phyloP scores from a whole-genome alignment of 2,329 filamentous ascomycete species.

The Fusarium zealandicum region DNA sequence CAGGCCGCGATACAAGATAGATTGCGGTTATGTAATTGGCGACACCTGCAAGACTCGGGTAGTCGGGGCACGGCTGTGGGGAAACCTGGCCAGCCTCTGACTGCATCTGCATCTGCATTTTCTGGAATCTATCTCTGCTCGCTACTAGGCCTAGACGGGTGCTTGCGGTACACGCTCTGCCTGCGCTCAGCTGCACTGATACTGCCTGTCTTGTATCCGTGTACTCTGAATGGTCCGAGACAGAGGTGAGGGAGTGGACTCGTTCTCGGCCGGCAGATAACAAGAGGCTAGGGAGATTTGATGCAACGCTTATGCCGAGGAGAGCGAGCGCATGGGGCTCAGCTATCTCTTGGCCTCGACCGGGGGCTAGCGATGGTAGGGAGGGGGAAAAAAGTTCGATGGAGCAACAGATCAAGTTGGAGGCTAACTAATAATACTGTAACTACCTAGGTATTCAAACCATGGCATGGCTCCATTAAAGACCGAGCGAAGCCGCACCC shows the following conservation, averaged over 20 bases:
- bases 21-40: conserved; percentile 34
- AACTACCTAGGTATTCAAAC: too few relatives aligned
- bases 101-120: not conserved
- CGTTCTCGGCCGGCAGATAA: conserved; percentile 21
- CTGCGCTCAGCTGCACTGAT: too few relatives aligned
- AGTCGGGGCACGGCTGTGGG: conserved; percentile 8
- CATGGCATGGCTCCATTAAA: conserved; percentile 29
- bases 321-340: conserved; percentile 11
- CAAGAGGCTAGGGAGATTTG: conserved; percentile 21
- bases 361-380: not conserved
- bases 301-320: conserved; percentile 12
- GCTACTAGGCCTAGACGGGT: not conserved
- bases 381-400: conserved; percentile 15
- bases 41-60: not conserved
- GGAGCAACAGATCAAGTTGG: not conserved
- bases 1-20: conserved; percentile 26
- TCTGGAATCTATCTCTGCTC: conserved; percentile 16
- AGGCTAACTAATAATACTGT: too few relatives aligned
- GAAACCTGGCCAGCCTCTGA: conserved; percentile 25
- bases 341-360: conserved; percentile 14
- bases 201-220: too few relatives aligned
- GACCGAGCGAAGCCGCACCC: conserved; percentile 35
- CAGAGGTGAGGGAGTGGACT: not conserved
- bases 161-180: not conserved
- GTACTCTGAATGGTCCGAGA: conserved; percentile 2